Percentiles rank a stretch among this genome's conserved stretches.
Conservation (phyloP, 2,329 filamentous ascomycete species). For the Epichloe uncinata region DNA sequence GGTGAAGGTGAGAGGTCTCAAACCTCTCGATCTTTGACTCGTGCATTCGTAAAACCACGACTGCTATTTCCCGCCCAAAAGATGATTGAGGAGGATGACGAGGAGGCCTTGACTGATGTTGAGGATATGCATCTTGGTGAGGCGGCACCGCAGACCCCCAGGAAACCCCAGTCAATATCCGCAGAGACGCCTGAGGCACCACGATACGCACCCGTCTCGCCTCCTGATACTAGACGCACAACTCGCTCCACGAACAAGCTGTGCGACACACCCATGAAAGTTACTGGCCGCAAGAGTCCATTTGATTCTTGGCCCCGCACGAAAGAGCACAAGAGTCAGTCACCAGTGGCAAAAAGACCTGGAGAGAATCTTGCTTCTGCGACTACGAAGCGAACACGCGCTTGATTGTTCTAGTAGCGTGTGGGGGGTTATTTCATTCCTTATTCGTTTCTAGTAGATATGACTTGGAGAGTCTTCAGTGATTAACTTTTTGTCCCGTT, state of each 20-base stretch:
- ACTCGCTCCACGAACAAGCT: constrained; percentile 44
- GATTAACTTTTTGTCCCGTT: background rate
- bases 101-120: constrained; percentile 46
- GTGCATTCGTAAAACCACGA: constrained; percentile 58
- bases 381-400: constrained; percentile 23
- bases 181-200: constrained; percentile 40
- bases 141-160: constrained; percentile 24
- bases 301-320: constrained; percentile 58
- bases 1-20: constrained; percentile 22
- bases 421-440: background rate
- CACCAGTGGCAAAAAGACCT: constrained; percentile 29
- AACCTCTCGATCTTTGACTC: constrained; percentile 38
- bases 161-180: constrained; percentile 16
- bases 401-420: constrained; percentile 9
- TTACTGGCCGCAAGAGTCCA: constrained; percentile 33
- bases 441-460: constrained; percentile 1
- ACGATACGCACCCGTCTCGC: constrained; percentile 44
- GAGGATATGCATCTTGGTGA: constrained; percentile 30
- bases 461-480: background rate
- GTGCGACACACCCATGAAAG: constrained; percentile 28
- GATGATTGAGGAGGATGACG: constrained; percentile 36
- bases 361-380: constrained; percentile 19
- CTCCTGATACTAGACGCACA: constrained; percentile 47
- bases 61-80: constrained; percentile 51
- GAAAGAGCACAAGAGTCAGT: constrained; percentile 39